These are phyloP conservation scores for Phaseolus lunatus DNA, from an alignment of 306 rosid genomes.

Conservation along the genomic window DNA sequence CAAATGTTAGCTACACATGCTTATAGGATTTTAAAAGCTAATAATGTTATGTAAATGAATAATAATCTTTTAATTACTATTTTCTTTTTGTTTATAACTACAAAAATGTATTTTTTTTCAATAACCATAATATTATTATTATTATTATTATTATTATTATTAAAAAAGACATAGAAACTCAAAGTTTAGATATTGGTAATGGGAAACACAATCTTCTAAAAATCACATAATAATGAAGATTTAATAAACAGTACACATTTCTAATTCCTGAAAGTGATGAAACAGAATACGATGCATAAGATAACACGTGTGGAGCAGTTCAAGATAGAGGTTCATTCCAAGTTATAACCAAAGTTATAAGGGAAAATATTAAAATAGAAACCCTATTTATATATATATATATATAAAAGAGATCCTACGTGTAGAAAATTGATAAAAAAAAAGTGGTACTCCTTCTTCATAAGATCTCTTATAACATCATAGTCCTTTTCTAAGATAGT, in stretches of 20 bases:
- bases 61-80: too few relatives aligned
- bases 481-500: conserved; percentile 57
- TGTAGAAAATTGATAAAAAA: background rate
- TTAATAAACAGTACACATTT: background rate
- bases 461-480: conserved; percentile 64
- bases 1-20: too few relatives aligned
- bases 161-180: too few relatives aligned
- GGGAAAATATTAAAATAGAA: background rate
- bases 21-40: too few relatives aligned
- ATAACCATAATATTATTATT: too few relatives aligned
- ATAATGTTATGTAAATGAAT: too few relatives aligned
- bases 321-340: background rate
- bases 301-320: background rate
- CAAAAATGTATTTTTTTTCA: too few relatives aligned
- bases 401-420: background rate
- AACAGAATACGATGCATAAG: background rate
- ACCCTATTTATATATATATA: background rate
- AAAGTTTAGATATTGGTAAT: background rate
- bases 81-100: too few relatives aligned
- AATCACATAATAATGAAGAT: background rate
- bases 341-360: background rate
- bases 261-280: background rate
- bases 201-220: background rate
- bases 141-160: too few relatives aligned
- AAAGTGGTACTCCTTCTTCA: background rate